Percentiles rank a stretch among this genome's conserved stretches.
Evolutionary conservation across 2,329 filamentous ascomycete genomes (phyloP).

Genomic region (Capronia americana): DNA sequence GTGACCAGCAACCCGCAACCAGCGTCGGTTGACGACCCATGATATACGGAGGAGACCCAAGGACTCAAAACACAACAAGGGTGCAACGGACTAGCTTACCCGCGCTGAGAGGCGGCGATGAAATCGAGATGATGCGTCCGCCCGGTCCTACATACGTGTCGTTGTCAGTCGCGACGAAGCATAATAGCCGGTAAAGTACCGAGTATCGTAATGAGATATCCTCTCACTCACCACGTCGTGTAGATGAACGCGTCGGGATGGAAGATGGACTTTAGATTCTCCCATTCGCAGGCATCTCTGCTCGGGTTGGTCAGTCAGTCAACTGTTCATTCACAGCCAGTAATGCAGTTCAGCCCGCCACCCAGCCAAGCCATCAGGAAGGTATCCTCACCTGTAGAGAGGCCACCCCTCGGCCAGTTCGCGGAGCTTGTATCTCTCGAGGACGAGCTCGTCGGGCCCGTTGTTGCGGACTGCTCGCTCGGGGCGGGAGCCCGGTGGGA

Average conservation of each 20-base stretch:
- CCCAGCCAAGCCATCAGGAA: neutral
- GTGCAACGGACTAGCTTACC: slow-evolving; percentile 33
- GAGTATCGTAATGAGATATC: no score
- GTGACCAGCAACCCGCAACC: no score
- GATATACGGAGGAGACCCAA: neutral
- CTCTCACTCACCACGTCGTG: slow-evolving; percentile 53
- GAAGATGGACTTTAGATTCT: slow-evolving; percentile 59
- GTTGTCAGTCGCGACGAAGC: slow-evolving; percentile 42
- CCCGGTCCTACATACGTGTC: slow-evolving; percentile 62
- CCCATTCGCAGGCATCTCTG: slow-evolving; percentile 60
- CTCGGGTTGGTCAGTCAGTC: neutral
- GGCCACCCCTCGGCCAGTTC: slow-evolving; percentile 60
- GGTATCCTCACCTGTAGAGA: slow-evolving; percentile 54
- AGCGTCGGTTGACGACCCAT: no score
- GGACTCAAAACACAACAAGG: neutral
- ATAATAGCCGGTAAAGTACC: no score
- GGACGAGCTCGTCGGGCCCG: slow-evolving; percentile 51
- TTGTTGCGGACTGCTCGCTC: slow-evolving; percentile 50
- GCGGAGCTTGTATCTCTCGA: slow-evolving; percentile 56
- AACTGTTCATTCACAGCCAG: neutral
- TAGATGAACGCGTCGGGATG: slow-evolving; percentile 57
- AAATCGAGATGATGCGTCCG: slow-evolving; percentile 52
- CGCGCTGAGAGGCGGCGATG: slow-evolving; percentile 58
- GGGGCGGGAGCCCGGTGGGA: slow-evolving; percentile 28
- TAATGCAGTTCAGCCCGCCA: neutral